Evolutionary conservation across 768 basidiomycete species (phyloP), one percentile per base, ranked within the genome.

Genomic region (Auricularia sp.): DNA sequence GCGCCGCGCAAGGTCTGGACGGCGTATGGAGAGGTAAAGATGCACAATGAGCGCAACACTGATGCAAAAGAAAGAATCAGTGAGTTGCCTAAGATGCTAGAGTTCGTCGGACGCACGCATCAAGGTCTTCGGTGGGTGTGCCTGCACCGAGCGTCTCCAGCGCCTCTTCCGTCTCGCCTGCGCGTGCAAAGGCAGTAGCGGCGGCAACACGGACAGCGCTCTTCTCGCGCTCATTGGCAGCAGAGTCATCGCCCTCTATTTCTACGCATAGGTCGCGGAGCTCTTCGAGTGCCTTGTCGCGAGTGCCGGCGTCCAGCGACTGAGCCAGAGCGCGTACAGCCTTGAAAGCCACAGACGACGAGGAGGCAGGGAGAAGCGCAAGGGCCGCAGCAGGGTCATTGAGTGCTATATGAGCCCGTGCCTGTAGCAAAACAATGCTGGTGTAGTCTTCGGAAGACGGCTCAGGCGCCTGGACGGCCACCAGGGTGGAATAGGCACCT

Each of bases 121-220:
- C 94, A 43, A 93, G 81, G 69, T 91, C 90, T 67, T 87, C 83
- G 36, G 84, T 84, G 60, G 86, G 87, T 5, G 82, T 72, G 53
- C 82, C 82, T 10, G 77, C 83, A 7, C 87, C 86, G 36, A 98
- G 79, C 0, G 91, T 94, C 74, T 96, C 94, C 33, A 97, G 77
- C 1, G 93, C 94, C 75, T 98, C 94, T 74, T 97, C 94, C 11
- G 90, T 76, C 75, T 97, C 94, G 2, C 87, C 88, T 16, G 90
- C 90, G 39, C 84, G 78, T 16, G 87, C 82, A 73, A 96, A 96
- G 0, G 92, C 91, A 12, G 88, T 92, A n/a, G 87, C 93, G 36
- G 91, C 91, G 21, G 92, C 75, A 35, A 91, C 90, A 62, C 85
- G 80, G 5, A 95, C 91, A 54, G 85, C 73, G 21, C 84, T 83